Evolutionary conservation across 2,329 filamentous ascomycete species (phyloP), one percentile per base, ranked within the genome.

Genomic region (Neofusicoccum parvum): DNA sequence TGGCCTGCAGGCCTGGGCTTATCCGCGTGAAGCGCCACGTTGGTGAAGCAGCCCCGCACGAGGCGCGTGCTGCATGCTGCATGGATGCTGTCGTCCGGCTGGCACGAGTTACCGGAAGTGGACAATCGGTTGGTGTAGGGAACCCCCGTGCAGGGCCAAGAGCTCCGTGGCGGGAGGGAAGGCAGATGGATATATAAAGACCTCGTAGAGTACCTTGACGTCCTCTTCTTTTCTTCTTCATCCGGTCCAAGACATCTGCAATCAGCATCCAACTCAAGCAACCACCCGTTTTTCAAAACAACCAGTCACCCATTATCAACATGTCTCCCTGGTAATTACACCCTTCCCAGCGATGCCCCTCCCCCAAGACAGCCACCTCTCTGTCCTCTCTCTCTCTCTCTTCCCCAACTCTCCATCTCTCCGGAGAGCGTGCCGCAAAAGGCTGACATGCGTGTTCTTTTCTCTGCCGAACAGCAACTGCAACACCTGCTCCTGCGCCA

Each of bases 401-500:
- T 5, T n/a, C 34, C 39, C 7, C 39, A 5, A 11, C 59, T 32
- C 48, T 34, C 45, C 17, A 10, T 27, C 34, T 34, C 23, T 15
- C 41, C 45, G 39, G 20, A 20, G 45, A 32, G 45, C 36, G 36
- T 37, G 20, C 17, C 17, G 20, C n/a, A 43, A 9, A 46, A 46
- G 34, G 51, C 62, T 65, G 62, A 66, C 59, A 46, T 66, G 36
- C 7, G 17, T 50, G 39, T 59, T 48, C 39, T 11, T 41, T 58
- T 14, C 41, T 17, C 15, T 23, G 17, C 5, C 27, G 20, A 9
- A 51, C 43, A 66, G 54, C 60, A 56, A 60, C 69, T 76, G 74
- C 71, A 56, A 68, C 48, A 65, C 72, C 63, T 76, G 74, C 73
- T 66, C 67, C 64, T 75, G 73, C 72, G 65, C 66, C 63, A 73